These are phyloP conservation scores for Trichoderma gracile DNA, from an alignment of 2,329 filamentous ascomycete species.

Conservation along the genomic window DNA sequence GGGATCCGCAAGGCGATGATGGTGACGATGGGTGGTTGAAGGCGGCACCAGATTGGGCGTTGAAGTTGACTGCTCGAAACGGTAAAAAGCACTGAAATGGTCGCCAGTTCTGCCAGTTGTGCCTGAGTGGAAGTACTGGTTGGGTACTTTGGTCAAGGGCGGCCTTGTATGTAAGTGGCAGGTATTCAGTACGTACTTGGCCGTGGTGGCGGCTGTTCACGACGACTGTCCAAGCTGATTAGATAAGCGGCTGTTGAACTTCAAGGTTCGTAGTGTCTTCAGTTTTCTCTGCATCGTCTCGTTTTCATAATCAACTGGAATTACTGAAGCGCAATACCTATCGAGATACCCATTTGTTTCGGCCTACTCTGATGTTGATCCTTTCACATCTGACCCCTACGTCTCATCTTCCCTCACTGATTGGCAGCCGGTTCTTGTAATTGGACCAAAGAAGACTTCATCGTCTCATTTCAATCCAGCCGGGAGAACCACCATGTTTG, in stretches of 20 bases:
- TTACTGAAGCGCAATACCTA: background rate
- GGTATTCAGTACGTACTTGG: too few species aligned
- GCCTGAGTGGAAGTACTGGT: too few species aligned
- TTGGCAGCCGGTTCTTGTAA: background rate
- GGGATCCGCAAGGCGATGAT: background rate
- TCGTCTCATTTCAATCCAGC: background rate
- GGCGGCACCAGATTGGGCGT: too few species aligned
- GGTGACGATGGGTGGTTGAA: background rate
- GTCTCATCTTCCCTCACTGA: background rate
- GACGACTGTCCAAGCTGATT: background rate
- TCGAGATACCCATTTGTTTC: slow-evolving; percentile 5
- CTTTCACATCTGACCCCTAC: background rate
- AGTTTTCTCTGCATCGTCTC: slow-evolving; percentile 7
- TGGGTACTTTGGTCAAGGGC: too few species aligned
- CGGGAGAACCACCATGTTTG: slow-evolving; percentile 47
- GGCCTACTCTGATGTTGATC: background rate
- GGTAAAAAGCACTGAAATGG: too few species aligned
- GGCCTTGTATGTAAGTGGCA: too few species aligned
- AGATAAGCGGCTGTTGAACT: slow-evolving; percentile 3
- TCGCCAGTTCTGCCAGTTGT: too few species aligned
- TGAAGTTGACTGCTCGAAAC: too few species aligned
- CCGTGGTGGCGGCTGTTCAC: too few species aligned
- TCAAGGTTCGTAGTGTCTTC: too few species aligned
- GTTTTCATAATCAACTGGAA: background rate
- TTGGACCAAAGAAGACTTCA: background rate